A percentile compares a stretch with the other conserved stretches of the same genome.
Evolutionary conservation across 169 alveolate genomes (phyloP).

Genomic region (Besnoitia besnoiti): DNA sequence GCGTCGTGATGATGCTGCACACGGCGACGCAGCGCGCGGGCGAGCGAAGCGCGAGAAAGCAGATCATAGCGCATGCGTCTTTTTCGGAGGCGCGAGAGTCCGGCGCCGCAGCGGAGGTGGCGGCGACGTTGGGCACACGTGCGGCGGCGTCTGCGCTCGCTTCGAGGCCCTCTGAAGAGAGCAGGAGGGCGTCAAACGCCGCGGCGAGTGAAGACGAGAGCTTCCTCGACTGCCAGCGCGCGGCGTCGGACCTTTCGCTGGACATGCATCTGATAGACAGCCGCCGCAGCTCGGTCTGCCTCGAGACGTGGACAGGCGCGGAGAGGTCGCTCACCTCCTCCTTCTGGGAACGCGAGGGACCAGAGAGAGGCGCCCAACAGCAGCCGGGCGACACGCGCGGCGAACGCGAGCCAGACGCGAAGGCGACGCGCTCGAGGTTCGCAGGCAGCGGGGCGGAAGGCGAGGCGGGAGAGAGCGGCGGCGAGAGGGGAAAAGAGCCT

Average conservation of each 20-base stretch:
- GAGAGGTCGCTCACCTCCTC: neutral
- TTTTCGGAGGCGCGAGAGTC: no score
- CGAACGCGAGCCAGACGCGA: no score
- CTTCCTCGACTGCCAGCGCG: neutral
- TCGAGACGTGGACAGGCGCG: neutral
- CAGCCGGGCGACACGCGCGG: no score
- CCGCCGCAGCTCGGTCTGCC: neutral
- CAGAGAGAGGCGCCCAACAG: neutral
- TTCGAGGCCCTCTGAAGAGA: no score
- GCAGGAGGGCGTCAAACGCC: neutral
- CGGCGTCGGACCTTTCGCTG: neutral
- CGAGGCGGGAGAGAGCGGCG: neutral
- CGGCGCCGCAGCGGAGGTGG: no score
- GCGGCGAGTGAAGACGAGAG: neutral
- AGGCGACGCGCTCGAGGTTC: no score
- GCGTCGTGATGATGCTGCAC: no score
- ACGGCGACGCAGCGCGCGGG: no score
- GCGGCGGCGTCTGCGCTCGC: no score
- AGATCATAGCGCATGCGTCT: no score
- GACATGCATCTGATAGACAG: neutral
- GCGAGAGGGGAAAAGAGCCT: neutral
- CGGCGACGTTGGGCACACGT: no score
- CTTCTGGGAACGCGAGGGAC: neutral
- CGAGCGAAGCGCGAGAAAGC: no score
- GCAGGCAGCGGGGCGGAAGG: neutral